Conservation (phyloP, 768 basidiomycete species). For the Mycena belliarum region DNA sequence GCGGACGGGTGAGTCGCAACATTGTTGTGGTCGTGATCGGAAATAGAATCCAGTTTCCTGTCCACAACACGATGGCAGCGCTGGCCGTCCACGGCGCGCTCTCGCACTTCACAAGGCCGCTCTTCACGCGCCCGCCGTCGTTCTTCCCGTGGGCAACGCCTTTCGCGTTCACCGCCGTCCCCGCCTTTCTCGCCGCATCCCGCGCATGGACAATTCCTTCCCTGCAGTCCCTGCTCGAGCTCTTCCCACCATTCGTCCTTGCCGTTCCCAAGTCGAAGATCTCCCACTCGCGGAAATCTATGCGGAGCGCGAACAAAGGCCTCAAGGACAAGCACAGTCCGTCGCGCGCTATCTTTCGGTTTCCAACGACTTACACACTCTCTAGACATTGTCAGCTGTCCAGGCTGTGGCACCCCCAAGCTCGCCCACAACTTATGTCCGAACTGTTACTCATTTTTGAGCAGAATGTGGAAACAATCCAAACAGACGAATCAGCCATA, state of each 20-base stretch:
- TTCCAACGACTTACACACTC: conserved; percentile 7
- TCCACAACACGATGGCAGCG: conserved; percentile 34
- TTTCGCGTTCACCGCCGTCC: conserved; percentile 23
- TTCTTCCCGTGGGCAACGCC: conserved; percentile 12
- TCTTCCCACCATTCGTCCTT: conserved; percentile 85
- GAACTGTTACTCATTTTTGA: conserved; percentile 74
- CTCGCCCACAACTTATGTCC: conserved; percentile 87
- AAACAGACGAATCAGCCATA: conserved; percentile 28
- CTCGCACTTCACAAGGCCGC: conserved; percentile 10
- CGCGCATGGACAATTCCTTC: conserved; percentile 40
- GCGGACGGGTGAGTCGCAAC: conserved; percentile 77
- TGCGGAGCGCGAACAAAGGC: conserved; percentile 93
- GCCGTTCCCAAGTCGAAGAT: conserved; percentile 95
- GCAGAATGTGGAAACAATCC: conserved; percentile 60
- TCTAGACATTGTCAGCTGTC: conserved; percentile 86
- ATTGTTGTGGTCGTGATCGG: conserved; percentile 47
- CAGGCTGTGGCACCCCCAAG: conserved; percentile 87
- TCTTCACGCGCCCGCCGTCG: conserved; percentile 6
- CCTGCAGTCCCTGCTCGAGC: conserved; percentile 53
- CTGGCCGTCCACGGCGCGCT: conserved; percentile 28
- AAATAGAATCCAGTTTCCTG: conserved; percentile 32
- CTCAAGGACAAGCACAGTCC: conserved; percentile 90
- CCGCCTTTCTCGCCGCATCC: conserved; percentile 26
- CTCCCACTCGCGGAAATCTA: conserved; percentile 92
- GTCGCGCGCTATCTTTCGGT: conserved; percentile 23